Evolutionary conservation across 192 early-diverging fungal species (phyloP), one percentile per base, ranked within the genome.

Genomic region (Lobulomyces angularis): DNA sequence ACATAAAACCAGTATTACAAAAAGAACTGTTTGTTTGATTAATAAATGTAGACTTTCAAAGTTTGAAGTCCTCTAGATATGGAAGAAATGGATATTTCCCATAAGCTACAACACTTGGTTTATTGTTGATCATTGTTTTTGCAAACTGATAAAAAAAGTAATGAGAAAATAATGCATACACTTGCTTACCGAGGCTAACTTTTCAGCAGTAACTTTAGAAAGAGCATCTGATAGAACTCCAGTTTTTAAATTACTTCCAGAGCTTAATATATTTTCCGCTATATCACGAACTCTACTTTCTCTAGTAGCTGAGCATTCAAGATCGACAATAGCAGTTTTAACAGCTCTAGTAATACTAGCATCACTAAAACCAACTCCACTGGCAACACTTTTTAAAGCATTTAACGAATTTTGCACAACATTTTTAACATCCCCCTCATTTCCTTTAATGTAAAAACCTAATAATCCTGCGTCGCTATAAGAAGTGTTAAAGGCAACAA

Each of bases 381-480:
- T 24, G 17, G 56, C 55, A 18, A 56, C 36, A 28, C 25, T 29
- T 45, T 74, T 67, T 26, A 74, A 31, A 30, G 59, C 61, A 17
- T 38, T 46, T 38, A 74, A 41, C 12, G 53, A 16, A 31, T 50
- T 46, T 20, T 46, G n/a, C 14, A 56, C 64, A 34, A 51, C 58
- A 14, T 6, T 26, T 43, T 66, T 62, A 28, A 69, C 51, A 29
- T 54, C 50, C 27, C 16, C 37, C 30, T 55, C 54, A 16, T 46
- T 16, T 6, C 65, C 62, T 45, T 74, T 55, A 18, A 88, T 71
- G 26, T 80, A 60, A 44, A 95, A 56, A 47, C 90, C 94, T 47
- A 95, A 80, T 27, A 98, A 67, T 38, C 84, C 90, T 28, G 88
- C 80, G 61, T 93, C 90, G 11, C 83, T 79, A 76, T 93, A 98